Conservation (phyloP, 441 rosid species). For the Pelargonium cotyledonis region DNA sequence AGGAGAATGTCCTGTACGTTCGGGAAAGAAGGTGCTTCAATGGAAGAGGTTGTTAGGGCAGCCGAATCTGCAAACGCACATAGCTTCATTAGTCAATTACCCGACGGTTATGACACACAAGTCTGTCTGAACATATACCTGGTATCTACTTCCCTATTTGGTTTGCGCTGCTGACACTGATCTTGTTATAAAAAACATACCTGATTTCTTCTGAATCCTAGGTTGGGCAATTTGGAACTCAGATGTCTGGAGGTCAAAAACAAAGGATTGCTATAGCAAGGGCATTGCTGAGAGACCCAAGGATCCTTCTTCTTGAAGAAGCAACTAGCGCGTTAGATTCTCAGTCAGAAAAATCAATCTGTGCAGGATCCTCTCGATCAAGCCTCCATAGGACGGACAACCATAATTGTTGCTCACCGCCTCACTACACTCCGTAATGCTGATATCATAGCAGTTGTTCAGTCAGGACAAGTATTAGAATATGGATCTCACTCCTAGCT, state of each 20-base stretch:
- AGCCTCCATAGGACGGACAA: constrained; percentile 25
- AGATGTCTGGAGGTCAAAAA: constrained; percentile 30
- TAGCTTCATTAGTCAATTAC: constrained; percentile 22
- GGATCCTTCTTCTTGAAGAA: constrained; percentile 28
- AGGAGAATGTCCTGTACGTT: constrained; percentile 33
- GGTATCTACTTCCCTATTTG: not conserved
- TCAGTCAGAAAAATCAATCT: constrained; percentile 20
- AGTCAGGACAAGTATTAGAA: constrained; percentile 26
- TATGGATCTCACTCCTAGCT: constrained; percentile 22
- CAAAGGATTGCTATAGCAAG: constrained; percentile 32
- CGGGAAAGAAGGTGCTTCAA: constrained; percentile 30
- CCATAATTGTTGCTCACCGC: constrained; percentile 23
- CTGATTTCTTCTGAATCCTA: not conserved
- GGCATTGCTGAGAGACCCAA: constrained; percentile 25
- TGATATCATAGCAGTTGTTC: constrained; percentile 19
- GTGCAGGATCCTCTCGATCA: constrained; percentile 25
- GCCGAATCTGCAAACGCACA: constrained; percentile 36
- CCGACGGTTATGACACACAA: constrained; percentile 26
- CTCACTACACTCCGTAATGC: constrained; percentile 27
- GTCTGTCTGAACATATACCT: constrained; percentile 5
- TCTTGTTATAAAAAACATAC: not conserved
- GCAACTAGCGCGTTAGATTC: constrained; percentile 24
- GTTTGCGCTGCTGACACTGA: not conserved
- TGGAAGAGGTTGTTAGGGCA: constrained; percentile 28
- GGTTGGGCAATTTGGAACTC: constrained; percentile 31